phyloP scores from a whole-genome alignment of 2,329 filamentous ascomycete genomes.

The Hypoxylon sp. region DNA sequence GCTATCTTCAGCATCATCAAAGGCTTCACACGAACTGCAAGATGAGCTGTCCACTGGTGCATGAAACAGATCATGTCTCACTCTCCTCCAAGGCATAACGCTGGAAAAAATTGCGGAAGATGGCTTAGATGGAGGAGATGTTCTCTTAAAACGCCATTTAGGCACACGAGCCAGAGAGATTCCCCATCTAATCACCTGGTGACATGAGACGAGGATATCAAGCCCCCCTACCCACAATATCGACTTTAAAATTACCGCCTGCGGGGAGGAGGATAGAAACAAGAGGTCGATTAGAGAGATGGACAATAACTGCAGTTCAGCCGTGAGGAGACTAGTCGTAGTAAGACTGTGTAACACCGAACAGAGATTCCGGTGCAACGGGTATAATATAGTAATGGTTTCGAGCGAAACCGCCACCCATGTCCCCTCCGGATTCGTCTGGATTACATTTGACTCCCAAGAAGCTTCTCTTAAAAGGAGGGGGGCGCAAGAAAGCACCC shows the following conservation, averaged over 20 bases:
- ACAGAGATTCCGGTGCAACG: slow-evolving; percentile 83
- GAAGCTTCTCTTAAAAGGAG: slow-evolving; percentile 63
- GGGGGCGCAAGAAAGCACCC: slow-evolving; percentile 80
- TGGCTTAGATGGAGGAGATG: slow-evolving; percentile 55
- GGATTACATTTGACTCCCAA: slow-evolving; percentile 52
- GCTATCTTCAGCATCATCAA: slow-evolving; percentile 50
- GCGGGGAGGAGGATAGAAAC: slow-evolving; percentile 81
- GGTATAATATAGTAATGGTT: slow-evolving; percentile 76
- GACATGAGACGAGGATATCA: slow-evolving; percentile 78
- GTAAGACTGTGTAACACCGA: slow-evolving; percentile 82
- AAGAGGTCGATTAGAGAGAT: slow-evolving; percentile 84
- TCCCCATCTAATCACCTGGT: slow-evolving; percentile 82
- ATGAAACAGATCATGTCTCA: slow-evolving; percentile 57
- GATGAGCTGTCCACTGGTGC: slow-evolving; percentile 50
- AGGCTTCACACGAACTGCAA: slow-evolving; percentile 51
- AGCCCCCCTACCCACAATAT: slow-evolving; percentile 89
- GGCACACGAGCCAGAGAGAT: slow-evolving; percentile 89
- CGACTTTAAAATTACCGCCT: slow-evolving; percentile 85
- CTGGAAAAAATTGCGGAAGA: slow-evolving; percentile 55
- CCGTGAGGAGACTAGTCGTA: slow-evolving; percentile 86
- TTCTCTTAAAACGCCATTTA: slow-evolving; percentile 85
- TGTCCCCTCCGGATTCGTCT: slow-evolving; percentile 44
- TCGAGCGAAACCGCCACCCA: slow-evolving; percentile 64
- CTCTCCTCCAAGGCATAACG: slow-evolving; percentile 60
- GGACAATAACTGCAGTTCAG: slow-evolving; percentile 90